Evolutionary conservation across 495 filamentous ascomycete species (phyloP).

Genomic region (Penicillium cataractarum): DNA sequence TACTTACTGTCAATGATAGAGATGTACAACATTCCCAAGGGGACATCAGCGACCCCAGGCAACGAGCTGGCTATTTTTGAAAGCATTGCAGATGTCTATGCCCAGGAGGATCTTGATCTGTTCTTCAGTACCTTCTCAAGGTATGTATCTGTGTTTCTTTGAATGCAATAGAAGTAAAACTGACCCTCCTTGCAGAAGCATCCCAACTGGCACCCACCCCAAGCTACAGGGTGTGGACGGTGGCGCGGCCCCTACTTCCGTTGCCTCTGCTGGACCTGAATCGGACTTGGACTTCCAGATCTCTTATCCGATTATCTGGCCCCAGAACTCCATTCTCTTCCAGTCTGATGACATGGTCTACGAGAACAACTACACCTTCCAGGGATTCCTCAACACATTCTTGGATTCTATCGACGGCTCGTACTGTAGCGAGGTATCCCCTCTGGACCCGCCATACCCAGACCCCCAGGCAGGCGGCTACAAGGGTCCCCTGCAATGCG

Average conservation of each 20-base stretch:
- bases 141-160: slow-evolving; percentile 11
- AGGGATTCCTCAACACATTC: slow-evolving; percentile 50
- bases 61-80: slow-evolving; percentile 53
- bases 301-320: slow-evolving; percentile 57
- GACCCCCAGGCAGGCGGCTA: slow-evolving; percentile 56
- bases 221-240: slow-evolving; percentile 49
- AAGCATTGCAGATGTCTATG: slow-evolving; percentile 44
- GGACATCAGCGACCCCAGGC: slow-evolving; percentile 36
- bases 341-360: slow-evolving; percentile 61
- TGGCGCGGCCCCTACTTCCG: slow-evolving; percentile 34
- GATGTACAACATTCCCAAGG: slow-evolving; percentile 49
- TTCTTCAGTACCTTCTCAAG: slow-evolving; percentile 54
- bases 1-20: slow-evolving; percentile 19
- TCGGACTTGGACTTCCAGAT: slow-evolving; percentile 57
- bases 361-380: slow-evolving; percentile 43
- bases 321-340: slow-evolving; percentile 61
- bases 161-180: background rate
- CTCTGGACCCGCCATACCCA: slow-evolving; percentile 58
- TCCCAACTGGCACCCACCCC: slow-evolving; percentile 45
- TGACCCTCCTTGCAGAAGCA: slow-evolving; percentile 19
- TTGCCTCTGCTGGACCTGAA: slow-evolving; percentile 43
- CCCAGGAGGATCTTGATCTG: slow-evolving; percentile 60
- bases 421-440: slow-evolving; percentile 49
- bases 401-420: slow-evolving; percentile 65
- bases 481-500: slow-evolving; percentile 62